phyloP scores from a whole-genome alignment of 331 rosid genomes.

The Spiraea crenata region DNA sequence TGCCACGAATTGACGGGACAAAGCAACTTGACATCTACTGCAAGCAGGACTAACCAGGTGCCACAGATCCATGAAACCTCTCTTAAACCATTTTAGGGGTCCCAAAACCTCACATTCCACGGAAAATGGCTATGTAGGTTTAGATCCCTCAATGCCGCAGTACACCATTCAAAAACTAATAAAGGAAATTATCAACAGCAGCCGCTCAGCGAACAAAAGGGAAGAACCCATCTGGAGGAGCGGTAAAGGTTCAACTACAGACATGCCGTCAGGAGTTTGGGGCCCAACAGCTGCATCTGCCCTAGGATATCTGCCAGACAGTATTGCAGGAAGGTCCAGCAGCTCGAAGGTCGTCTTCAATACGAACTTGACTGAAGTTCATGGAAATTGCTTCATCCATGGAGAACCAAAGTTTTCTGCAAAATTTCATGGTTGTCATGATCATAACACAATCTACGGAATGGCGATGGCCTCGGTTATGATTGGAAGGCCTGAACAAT shows the following conservation, averaged over 20 bases:
- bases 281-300: conserved; percentile 7
- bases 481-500: conserved; percentile 15
- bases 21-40: not conserved
- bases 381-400: not conserved
- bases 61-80: not conserved
- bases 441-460: not conserved
- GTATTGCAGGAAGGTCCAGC: conserved; percentile 12
- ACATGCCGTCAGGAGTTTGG: conserved; percentile 2
- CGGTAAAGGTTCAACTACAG: not conserved
- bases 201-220: conserved; percentile 1
- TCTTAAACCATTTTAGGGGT: conserved; percentile 12
- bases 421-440: conserved; percentile 6
- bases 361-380: conserved; percentile 5
- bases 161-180: conserved; percentile 11
- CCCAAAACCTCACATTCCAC: conserved; percentile 20
- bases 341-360: not conserved
- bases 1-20: conserved; percentile 1
- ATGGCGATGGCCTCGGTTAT: not conserved
- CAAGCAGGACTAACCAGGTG: not conserved
- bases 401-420: conserved; percentile 14
- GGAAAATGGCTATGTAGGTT: conserved; percentile 9
- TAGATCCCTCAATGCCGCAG: conserved; percentile 11
- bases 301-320: not conserved
- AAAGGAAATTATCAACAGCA: conserved; percentile 28
- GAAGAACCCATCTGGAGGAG: not conserved